Percentiles rank a stretch among this genome's conserved stretches.
These are phyloP conservation scores for Quercus mongolica DNA, from an alignment of 306 rosid genomes.

Conservation along the genomic window DNA sequence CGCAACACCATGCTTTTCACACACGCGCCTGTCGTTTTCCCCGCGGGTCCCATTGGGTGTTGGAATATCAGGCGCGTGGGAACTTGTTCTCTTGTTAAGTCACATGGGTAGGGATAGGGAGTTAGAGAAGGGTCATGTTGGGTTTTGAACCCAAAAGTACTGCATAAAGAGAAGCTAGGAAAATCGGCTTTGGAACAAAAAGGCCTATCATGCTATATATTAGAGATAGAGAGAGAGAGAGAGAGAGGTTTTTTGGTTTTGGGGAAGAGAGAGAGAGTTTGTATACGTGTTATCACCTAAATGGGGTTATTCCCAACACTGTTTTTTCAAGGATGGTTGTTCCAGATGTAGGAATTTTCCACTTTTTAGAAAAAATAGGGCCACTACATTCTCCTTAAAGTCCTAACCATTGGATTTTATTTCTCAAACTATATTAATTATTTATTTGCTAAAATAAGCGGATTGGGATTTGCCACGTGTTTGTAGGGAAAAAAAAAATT, in stretches of 20 bases:
- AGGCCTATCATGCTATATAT: neutral
- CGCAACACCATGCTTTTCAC: neutral
- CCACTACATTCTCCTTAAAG: slow-evolving; percentile 27
- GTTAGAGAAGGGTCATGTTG: neutral
- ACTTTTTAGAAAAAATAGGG: neutral
- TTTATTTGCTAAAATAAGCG: neutral
- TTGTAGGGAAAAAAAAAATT: too few relatives aligned
- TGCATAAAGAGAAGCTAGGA: neutral
- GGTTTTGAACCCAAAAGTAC: neutral
- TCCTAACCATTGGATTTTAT: neutral
- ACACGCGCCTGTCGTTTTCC: neutral
- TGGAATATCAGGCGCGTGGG: neutral
- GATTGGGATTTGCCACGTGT: neutral
- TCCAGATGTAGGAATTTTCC: slow-evolving; percentile 17
- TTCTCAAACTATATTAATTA: neutral
- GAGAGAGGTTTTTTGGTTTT: neutral
- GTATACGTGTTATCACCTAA: neutral
- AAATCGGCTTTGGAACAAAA: neutral
- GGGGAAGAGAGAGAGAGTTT: neutral
- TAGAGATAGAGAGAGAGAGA: neutral
- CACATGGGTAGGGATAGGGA: neutral
- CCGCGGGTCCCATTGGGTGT: neutral
- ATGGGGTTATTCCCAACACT: neutral
- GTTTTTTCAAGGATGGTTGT: slow-evolving; percentile 36
- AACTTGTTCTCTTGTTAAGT: neutral